Base-by-base conservation (phyloP, 768 basidiomycete species). In the Butyriboletus loyo region DNA sequence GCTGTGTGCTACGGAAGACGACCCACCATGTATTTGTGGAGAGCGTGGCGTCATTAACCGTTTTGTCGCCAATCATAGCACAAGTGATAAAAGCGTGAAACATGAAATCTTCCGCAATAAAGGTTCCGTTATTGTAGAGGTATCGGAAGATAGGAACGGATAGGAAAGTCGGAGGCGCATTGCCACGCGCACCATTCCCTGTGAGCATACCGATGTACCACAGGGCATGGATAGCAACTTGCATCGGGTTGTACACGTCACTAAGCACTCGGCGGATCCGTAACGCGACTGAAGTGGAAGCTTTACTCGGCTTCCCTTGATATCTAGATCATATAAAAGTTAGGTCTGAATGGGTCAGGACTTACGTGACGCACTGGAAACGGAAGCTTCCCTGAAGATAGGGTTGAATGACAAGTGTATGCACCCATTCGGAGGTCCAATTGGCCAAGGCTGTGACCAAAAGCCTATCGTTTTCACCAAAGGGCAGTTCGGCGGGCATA, bases 31-130 rank as follows among this genome's bases (percentile, higher is more conserved):
- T 53, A 21, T 50, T 72, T n/a, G 63, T 55, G 17, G 68, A 50
- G 46, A 72, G 66, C 4, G 63, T 57, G 31, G 44, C 44, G 24
- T 72, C 73, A 14, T 72, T 72, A 24, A 74, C 51, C 9, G 62
- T 56, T 49, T 72, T 72, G 39, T 72, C 71, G 7, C 65, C 55
- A 44, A 72, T 60, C 66, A 74, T 72, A 24, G 73, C 68, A 46
- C 68, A 74, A 22, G 55, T 38, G 35, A 72, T 55, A 42, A 72
- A 74, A 15, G 64, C 55, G 27, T 62, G 68, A 48, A 72, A 58
- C 70, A 74, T 61, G 38, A 72, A 70, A 13, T 72, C 71, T 46
- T 72, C 71, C 13, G 56, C 60, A 32, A 59, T 42, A 25, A 53
- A 54, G 8, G 61, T 49, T 19, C 72, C 67, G 28, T 65, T 63